Base-by-base conservation (phyloP, 1,139 yeast species). In the Protomyces inouyei region DNA sequence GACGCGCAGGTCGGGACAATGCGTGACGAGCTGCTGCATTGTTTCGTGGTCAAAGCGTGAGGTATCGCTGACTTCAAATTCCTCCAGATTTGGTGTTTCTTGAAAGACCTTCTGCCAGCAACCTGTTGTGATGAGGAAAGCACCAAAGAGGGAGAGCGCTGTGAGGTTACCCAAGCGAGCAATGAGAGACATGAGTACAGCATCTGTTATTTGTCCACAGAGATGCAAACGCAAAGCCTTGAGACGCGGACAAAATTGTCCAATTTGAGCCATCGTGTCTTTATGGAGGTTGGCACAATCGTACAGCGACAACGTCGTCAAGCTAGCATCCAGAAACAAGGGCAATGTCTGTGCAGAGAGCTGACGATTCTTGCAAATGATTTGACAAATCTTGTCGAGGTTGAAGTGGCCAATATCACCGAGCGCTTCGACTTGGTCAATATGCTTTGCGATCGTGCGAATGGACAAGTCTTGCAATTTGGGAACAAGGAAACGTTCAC, bases 201-300 rank as follows among this genome's bases (percentile, higher is more conserved):
- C 91, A 73, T 88, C 88, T 70, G 87, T 91, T 48, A 93, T 76
- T 70, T 88, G 95, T 2, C 98, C 98, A 77, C 98, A 93, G 97
- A 91, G 92, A 67, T 85, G 85, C 57, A 93, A 77, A 0, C 87
- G 86, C 52, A 93, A 75, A 1, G 80, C 76, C 69, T 83, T 85
- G 3, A 93, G 69, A 48, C 85, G 79, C 0, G 97, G 97, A 69
- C 97, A 88, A 73, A 77, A 87, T 0, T 96, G 80, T 0, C 92
- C 92, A 53, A 93, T 84, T 69, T 85, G 81, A 69, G 82, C 82
- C 66, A 87, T 80, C 0, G 95, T 82, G 68, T 83, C 87, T 52
- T 82, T 80, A 40, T 83, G 83, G 37, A 93, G 81, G 65, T 85
- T 85, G 0, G 97, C 90, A 74, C 98, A 93, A 76, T 93, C 98